Base-by-base conservation (phyloP, 495 filamentous ascomycete genomes). In the Penicillium odoratum region DNA sequence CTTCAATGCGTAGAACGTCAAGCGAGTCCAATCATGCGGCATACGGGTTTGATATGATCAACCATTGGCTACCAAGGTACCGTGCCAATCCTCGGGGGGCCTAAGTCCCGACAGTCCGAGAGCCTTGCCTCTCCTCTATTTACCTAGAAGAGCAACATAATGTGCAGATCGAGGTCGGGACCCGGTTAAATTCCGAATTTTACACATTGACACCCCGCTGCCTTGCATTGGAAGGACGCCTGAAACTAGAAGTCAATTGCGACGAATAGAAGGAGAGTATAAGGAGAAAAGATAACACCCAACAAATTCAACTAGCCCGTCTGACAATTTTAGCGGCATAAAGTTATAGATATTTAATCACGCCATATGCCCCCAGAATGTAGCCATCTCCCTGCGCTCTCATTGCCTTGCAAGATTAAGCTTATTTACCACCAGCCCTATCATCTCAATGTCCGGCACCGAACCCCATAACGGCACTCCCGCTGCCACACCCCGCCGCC, bases 361-460 rank as follows among this genome's bases (percentile, higher is more conserved):
- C 57, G 57, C 57, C 51, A 59, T 59, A 36, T 38, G 47, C 40
- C 51, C 21, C 29, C 31, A 18, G 38, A 28, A 15, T 59, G 13
- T 42, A 45, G 33, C 29, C 57, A 55, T 55, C 7, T 55, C 25
- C 29, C 15, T 16, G 34, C 36, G 7, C 21, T 33, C 47, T 45
- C 47, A 59, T 55, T 59, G 57, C 46, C 16, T n/a, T 29, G 16
- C 11, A 11, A 13, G 34, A 40, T 53, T 58, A 58, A 58, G 56
- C 50, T 53, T 58, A 53, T 53, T 48, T 28, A 31, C 18, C 18
- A 44, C 38, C 15, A 40, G 15, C 6, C 38, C 38, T 40, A 40
- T 40, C 38, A 40, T 0, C 1, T 1, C 9, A 16, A 40, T 40
- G 38, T 13, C 38, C 15, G 38, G 13, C n/a, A 13, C 13, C 15